Base-by-base conservation (phyloP, 805 yeast genomes). In the Ogataea polymorpha region DNA sequence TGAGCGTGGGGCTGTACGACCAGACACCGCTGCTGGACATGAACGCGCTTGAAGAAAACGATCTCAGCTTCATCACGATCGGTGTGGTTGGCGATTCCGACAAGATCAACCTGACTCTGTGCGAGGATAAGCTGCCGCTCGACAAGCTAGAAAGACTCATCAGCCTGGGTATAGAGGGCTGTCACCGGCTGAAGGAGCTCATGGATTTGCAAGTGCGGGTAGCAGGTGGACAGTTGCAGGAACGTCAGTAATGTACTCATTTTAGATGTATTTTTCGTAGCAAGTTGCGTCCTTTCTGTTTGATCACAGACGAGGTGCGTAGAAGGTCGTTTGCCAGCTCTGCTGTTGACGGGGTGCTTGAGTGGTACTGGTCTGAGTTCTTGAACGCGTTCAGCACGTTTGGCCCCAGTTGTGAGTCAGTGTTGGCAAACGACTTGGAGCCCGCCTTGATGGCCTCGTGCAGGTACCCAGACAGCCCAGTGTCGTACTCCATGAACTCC, bases 201-300 rank as follows among this genome's bases (percentile, higher is more conserved):
- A 88, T 91, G 96, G 96, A 91, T 55, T 71, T 73, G 34, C 87
- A 84, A 57, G 84, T 93, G 4, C 77, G 96, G 54, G 72, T 70
- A 45, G 87, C 83, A 50, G 96, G 95, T 5, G 72, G 75, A 46
- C 70, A 72, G 42, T 37, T 58, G n/a, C 32, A 58, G 17, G 45
- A 51, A 14, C 59, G 60, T 27, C 53, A 46, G 31, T 59, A 54
- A 29, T 16, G 18, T 18, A 23, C 4, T 35, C 42, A 35, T 32
- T 56, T 45, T 6, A 51, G 35, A 28, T 52, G 54, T 7, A 59
- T 50, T 45, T 54, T 58, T 11, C 56, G 32, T 16, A 59, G 42
- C 16, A 56, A 37, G 7, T 52, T 55, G 32, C 52, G 51, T 28
- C 63, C 56, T 27, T 54, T 50, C 30, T 53, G 35, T 36, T 50